Base-by-base conservation (phyloP, 202 grass and related monocot species). In the Setaria viridis region DNA sequence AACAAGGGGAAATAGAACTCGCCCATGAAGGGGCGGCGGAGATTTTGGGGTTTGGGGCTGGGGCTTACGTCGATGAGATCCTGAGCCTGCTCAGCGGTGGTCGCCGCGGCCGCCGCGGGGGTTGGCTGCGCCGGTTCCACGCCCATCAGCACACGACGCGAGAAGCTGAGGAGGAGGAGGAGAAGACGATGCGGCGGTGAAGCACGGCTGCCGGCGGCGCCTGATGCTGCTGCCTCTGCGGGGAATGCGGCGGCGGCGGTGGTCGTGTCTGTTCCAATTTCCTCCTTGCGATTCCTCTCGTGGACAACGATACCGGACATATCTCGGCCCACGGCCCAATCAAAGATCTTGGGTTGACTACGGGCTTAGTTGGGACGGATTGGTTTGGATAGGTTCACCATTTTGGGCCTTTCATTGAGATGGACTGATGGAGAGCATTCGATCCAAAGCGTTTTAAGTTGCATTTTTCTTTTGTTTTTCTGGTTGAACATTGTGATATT, bases 21-120 rank as follows among this genome's bases (percentile, higher is more conserved):
- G 2, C 32, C 11, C 37, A 29, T 13, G 39, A 11, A 21, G 57
- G 2, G 30, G 67, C 0, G 19, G 20, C 5, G 29, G 60, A 53
- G 70, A 48, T 1, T 62, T 25, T 11, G 79, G 60, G 69, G 73
- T 20, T 80, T 59, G 4, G 71, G 8, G 49, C 12, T 56, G 58
- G 80, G 70, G 34, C 72, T 85, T 82, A 91, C 89, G 65, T 88
- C 81, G 71, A 88, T 85, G 71, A 91, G 71, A 80, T 87, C 89
- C 85, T 88, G 89, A 21, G 72, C 77, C 77, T 88, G 89, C 85
- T 85, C 85, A 11, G 85, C 82, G 11, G 85, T 32, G 51, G 37
- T 32, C 7, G 50, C 32, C 1, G 20, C 16, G 0, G 42, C 62
- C 43, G 64, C 48, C 39, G 62, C 37, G 35, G 85, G 19, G 62